Base-by-base conservation (phyloP, 164 flowering plant genomes). In the Chimonanthus salicifolius region DNA sequence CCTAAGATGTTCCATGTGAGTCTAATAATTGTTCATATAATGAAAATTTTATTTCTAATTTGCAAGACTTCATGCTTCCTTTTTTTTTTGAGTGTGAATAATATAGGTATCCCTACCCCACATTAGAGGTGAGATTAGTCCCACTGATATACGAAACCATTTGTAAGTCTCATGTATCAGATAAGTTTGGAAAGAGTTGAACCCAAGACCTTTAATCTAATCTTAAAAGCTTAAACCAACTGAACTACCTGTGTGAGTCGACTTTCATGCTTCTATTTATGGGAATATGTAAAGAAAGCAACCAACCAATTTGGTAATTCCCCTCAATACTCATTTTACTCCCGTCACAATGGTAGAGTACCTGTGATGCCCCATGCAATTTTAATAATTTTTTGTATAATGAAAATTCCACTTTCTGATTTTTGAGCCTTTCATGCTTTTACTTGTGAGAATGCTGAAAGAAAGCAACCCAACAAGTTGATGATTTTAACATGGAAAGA, bases 321-420 rank as follows among this genome's bases (percentile, higher is more conserved):
- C 33, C 33, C 33, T 33, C 0, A 33, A 33, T 33, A 33, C 33
- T 0, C 33, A 33, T 33, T 33, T 33, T 33, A 33, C 33, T 69
- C 48, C 48, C 47, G 45, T 69, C 49, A 48, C 73, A 68, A 47
- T 69, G 54, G 58, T 69, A 71, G 58, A 69, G 76, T 66, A 58
- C 68, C 54, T 45, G 33, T 58, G 16, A 72, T 67, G 21, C 67
- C 43, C 47, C 33, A 21, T 74, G 78, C 68, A 79, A 67, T 67
- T 51, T 9, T 43, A 1, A 46, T 44, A 66, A 44, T 13, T 66
- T 48, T 66, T 43, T 11, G 15, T 45, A 51, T 54, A 54, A 54
- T 54, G 60, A 54, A 54, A 54, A 11, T 49, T 54, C 60, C 60
- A 54, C 16, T 54, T 54, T 54, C 16, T 4, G 16, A 54, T n/a